A percentile compares a stretch with the other conserved stretches of the same genome.
Evolutionary conservation across 2,329 filamentous ascomycete species (phyloP).

Genomic region (Ilyonectria mors-panacis): DNA sequence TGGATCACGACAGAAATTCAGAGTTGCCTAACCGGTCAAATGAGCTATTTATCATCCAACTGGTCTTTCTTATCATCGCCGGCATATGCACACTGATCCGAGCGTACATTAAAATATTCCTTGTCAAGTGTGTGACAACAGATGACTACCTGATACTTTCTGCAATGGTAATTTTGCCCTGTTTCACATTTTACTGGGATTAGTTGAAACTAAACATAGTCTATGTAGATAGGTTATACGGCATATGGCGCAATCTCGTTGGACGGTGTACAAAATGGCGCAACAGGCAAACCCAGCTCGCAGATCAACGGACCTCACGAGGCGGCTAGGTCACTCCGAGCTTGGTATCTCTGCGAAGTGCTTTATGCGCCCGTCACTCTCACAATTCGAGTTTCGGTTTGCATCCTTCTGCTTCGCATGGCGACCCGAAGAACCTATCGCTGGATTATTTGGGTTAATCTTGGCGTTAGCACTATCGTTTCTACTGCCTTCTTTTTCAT

Average conservation of each 20-base stretch:
- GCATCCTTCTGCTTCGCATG: not conserved
- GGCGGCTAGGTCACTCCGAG: conserved; percentile 49
- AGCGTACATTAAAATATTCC: conserved; percentile 60
- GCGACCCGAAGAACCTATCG: not conserved
- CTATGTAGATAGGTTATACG: conserved; percentile 52
- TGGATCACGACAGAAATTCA: not conserved
- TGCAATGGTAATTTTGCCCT: conserved; percentile 57
- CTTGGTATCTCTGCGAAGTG: conserved; percentile 59
- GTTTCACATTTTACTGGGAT: too few relatives aligned
- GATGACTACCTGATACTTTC: conserved; percentile 65
- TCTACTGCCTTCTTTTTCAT: not conserved
- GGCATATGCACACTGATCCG: conserved; percentile 59
- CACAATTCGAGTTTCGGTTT: not conserved
- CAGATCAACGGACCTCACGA: conserved; percentile 36
- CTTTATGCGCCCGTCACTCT: conserved; percentile 55
- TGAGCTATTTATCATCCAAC: not conserved
- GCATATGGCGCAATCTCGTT: conserved; percentile 52
- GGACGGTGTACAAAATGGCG: conserved; percentile 50
- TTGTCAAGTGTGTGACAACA: conserved; percentile 59
- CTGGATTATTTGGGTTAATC: not conserved
- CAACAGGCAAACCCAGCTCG: conserved; percentile 43
- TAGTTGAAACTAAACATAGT: not conserved
- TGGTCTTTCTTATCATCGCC: conserved; percentile 51
- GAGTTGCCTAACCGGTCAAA: not conserved
- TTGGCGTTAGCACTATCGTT: not conserved